Evolutionary conservation across 139 green algal genomes (phyloP), one percentile per base, ranked within the genome.

Genomic region (Chlorella sp.): DNA sequence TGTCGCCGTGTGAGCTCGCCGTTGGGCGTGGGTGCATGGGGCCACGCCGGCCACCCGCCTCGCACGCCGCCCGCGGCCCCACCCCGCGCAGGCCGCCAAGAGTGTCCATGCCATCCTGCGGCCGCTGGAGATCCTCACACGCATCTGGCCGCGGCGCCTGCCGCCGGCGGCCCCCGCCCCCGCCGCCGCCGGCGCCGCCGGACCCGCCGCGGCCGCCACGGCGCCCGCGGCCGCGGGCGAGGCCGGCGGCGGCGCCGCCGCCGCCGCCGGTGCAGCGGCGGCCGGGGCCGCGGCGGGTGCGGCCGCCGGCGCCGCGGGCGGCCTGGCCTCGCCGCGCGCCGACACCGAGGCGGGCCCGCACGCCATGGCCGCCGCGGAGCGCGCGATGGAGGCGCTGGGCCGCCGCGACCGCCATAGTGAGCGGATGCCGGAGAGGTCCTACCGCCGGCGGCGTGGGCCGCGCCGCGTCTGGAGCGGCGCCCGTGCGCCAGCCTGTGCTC

Each of bases 61-160:
- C n/a, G n/a, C n/a, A n/a, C n/a, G n/a, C n/a, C n/a, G n/a, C n/a
- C n/a, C n/a, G n/a, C n/a, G n/a, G n/a, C n/a, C n/a, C n/a, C n/a
- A n/a, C n/a, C n/a, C n/a, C n/a, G n/a, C n/a, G 46, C 60, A 89
- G 25, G 87, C 90, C 4, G 66, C 77, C 25, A 82, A 82, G 55
- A 61, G 84, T 21, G 77, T 96, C 36, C 88, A 78, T 38, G 59
- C 82, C 64, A 87, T 97, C 2, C 82, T 98, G 33, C 91, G 91
- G 56, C 88, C 92, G 0, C 80, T 98, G 67, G 94, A 98, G 78
- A 73, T 93, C 43, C 83, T 98, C 36, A 97, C 94, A 1, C 86
- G 94, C 0, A 48, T 35, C 69, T 79, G 35, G 46, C 77, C 53
- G 33, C 38, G 46, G 29, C 74, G 74, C 11, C 42, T 45, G 0